Conservation (phyloP, 768 basidiomycete genomes). For the Infundibulicybe gibba region DNA sequence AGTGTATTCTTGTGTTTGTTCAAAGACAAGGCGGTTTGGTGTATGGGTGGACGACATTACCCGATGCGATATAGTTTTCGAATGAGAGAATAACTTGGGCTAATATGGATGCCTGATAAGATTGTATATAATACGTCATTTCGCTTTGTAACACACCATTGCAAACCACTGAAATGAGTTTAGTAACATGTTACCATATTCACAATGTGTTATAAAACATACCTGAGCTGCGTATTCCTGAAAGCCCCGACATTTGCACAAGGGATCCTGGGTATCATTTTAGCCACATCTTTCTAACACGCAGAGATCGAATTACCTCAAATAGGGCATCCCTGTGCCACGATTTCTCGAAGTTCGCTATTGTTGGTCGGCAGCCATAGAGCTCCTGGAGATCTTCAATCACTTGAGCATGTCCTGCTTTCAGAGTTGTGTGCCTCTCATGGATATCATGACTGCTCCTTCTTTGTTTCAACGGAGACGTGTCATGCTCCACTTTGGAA, state of each 20-base stretch:
- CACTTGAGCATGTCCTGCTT: constrained; percentile 40
- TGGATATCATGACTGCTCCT: constrained; percentile 29
- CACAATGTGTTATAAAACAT: constrained; percentile 14
- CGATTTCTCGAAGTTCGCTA: constrained; percentile 47
- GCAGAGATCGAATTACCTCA: constrained; percentile 33
- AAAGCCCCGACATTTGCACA: constrained; percentile 45
- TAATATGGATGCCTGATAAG: constrained; percentile 16
- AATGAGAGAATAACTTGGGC: constrained; percentile 52
- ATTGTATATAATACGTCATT: background rate
- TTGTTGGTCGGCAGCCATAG: constrained; percentile 50
- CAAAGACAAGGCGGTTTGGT: constrained; percentile 60
- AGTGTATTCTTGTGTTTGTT: constrained; percentile 61
- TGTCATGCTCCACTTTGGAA: constrained; percentile 33
- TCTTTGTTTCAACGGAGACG: constrained; percentile 26
- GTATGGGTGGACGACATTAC: constrained; percentile 55
- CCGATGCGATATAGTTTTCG: constrained; percentile 45
- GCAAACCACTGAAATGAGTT: constrained; percentile 40
- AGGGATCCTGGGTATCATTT: constrained; percentile 38
- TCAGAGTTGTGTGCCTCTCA: constrained; percentile 32
- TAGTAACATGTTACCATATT: background rate
- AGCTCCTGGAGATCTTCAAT: constrained; percentile 57
- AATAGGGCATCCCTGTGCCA: constrained; percentile 54
- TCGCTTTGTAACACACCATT: constrained; percentile 31
- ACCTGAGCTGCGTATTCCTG: constrained; percentile 53
- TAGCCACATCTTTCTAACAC: background rate